Percentiles rank a stretch among this genome's conserved stretches.
phyloP scores from a whole-genome alignment of 495 filamentous ascomycete species.

The Lentithecium fluviatile region DNA sequence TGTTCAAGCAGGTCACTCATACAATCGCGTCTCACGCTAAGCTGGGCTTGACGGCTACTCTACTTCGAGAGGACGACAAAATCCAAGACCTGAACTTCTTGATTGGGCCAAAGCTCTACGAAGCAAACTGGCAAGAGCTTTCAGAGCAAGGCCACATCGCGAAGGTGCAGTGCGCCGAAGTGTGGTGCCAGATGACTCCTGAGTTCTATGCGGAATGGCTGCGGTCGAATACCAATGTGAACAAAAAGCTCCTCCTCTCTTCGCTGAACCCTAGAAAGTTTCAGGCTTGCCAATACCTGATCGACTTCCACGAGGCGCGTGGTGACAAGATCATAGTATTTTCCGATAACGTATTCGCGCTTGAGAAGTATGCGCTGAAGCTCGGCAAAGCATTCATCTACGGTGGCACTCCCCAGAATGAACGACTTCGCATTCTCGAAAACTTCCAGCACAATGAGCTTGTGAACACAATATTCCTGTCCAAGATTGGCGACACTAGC shows the following conservation, averaged over 20 bases:
- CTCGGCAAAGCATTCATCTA: slow-evolving; percentile 90
- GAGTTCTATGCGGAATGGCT: slow-evolving; percentile 98
- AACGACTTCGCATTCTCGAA: slow-evolving; percentile 85
- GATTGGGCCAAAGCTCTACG: slow-evolving; percentile 96
- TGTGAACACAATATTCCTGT: slow-evolving; percentile 95
- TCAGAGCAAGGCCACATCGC: slow-evolving; percentile 96
- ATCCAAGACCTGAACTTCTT: slow-evolving; percentile 96
- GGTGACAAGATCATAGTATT: slow-evolving; percentile 99
- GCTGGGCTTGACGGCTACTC: slow-evolving; percentile 90
- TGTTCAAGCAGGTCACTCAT: slow-evolving; percentile 91
- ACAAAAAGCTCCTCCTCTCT: slow-evolving; percentile 74
- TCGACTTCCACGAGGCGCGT: slow-evolving; percentile 93
- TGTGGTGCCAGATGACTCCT: slow-evolving; percentile 98
- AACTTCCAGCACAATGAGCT: slow-evolving; percentile 95
- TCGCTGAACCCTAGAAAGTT: slow-evolving; percentile 99
- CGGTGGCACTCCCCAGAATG: slow-evolving; percentile 79
- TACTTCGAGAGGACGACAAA: slow-evolving; percentile 96
- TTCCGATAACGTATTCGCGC: slow-evolving; percentile 95
- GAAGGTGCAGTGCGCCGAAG: slow-evolving; percentile 95
- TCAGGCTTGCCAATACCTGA: slow-evolving; percentile 93
- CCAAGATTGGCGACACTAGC: slow-evolving; percentile 97
- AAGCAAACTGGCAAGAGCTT: slow-evolving; percentile 99
- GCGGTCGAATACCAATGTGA: slow-evolving; percentile 56
- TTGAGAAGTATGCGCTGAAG: slow-evolving; percentile 79
- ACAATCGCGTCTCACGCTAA: slow-evolving; percentile 92